Conservation (phyloP, 2,329 filamentous ascomycete genomes). For the Monilinia polystroma region DNA sequence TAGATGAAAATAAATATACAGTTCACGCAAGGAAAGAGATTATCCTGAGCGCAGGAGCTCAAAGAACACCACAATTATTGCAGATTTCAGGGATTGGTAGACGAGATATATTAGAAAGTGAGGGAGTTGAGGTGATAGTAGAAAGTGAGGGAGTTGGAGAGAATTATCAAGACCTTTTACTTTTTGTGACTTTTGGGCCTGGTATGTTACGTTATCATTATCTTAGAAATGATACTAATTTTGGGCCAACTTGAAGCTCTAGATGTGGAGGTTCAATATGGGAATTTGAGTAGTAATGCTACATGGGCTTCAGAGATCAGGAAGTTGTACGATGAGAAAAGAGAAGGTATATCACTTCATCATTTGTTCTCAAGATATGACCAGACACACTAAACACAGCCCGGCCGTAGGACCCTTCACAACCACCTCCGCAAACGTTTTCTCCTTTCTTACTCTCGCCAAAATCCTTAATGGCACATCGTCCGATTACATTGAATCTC, state of each 20-base stretch:
- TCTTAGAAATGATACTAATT: neutral
- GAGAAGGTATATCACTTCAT: neutral
- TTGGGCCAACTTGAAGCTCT: neutral
- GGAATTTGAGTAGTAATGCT: constrained; percentile 21
- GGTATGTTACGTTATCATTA: neutral
- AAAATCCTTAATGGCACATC: constrained; percentile 3
- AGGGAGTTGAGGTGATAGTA: constrained; percentile 46
- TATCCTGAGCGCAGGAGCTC: constrained; percentile 50
- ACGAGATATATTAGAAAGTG: constrained; percentile 44
- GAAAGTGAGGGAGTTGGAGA: constrained; percentile 52
- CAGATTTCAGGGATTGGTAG: constrained; percentile 53
- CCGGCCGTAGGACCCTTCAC: constrained; percentile 14
- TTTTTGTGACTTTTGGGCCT: neutral
- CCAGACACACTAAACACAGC: neutral
- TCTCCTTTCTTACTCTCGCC: constrained; percentile 15
- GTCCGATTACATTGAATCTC: neutral
- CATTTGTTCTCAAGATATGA: fast-evolving
- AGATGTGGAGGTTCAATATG: constrained; percentile 4
- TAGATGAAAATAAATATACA: constrained; percentile 19
- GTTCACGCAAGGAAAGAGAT: constrained; percentile 43
- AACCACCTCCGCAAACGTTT: constrained; percentile 8
- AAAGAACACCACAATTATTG: constrained; percentile 53
- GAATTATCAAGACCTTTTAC: constrained; percentile 48
- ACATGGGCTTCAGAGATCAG: constrained; percentile 21
- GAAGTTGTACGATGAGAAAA: constrained; percentile 16